phyloP scores from a whole-genome alignment of 305 asterid genomes.

The Galium porrigens region DNA sequence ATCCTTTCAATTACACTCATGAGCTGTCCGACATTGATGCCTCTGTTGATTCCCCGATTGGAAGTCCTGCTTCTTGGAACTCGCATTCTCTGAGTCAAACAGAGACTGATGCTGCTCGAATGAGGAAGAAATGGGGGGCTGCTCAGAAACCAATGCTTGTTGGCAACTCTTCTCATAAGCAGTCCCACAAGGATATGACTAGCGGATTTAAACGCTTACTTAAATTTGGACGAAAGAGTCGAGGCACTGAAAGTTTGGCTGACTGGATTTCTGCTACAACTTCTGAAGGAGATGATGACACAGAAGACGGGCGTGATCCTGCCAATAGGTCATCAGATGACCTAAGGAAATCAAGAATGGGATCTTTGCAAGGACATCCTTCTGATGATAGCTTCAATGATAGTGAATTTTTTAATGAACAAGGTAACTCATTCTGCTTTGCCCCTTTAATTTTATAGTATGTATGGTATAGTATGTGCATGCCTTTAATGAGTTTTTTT shows the following conservation, averaged over 20 bases:
- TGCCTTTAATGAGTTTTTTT: no score
- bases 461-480: neutral
- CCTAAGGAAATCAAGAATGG: slow-evolving; percentile 65
- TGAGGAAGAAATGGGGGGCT: slow-evolving; percentile 87
- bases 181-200: slow-evolving; percentile 50
- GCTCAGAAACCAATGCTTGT: slow-evolving; percentile 41
- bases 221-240: slow-evolving; percentile 64
- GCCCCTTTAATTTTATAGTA: neutral
- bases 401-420: slow-evolving; percentile 43
- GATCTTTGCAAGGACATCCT: slow-evolving; percentile 51
- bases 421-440: slow-evolving; percentile 33
- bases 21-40: slow-evolving; percentile 69
- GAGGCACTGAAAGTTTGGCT: slow-evolving; percentile 58
- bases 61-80: slow-evolving; percentile 81
- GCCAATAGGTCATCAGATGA: slow-evolving; percentile 56
- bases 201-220: slow-evolving; percentile 56
- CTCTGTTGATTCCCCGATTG: slow-evolving; percentile 52
- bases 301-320: slow-evolving; percentile 66
- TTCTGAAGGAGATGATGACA: slow-evolving; percentile 52
- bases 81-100: slow-evolving; percentile 50
- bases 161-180: slow-evolving; percentile 34
- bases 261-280: slow-evolving; percentile 65
- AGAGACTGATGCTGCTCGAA: slow-evolving; percentile 61
- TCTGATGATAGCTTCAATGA: slow-evolving; percentile 56
- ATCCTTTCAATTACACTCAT: slow-evolving; percentile 50